A percentile compares a stretch with the other conserved stretches of the same genome.
These are phyloP conservation scores for Penicillium palitans DNA, from an alignment of 2,329 filamentous ascomycete species.

Conservation along the genomic window DNA sequence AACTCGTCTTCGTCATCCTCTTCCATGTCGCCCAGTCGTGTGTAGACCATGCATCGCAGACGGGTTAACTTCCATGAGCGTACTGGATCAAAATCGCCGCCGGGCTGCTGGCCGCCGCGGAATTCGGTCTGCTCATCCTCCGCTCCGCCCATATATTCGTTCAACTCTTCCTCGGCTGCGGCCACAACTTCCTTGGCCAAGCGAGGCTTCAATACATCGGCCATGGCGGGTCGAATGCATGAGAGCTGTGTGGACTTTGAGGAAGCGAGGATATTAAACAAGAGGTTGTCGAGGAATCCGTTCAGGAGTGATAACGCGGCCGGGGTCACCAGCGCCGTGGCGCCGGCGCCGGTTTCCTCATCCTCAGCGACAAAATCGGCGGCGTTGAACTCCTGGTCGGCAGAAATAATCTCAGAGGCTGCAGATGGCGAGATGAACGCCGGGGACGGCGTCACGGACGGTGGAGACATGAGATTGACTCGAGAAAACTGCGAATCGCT, in stretches of 20 bases:
- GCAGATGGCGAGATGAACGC: slow-evolving; percentile 86
- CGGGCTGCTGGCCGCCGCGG: slow-evolving; percentile 52
- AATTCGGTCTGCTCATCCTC: slow-evolving; percentile 71
- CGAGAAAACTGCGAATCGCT: slow-evolving; percentile 38
- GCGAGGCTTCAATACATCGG: slow-evolving; percentile 83
- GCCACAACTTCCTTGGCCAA: slow-evolving; percentile 81
- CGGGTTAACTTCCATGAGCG: slow-evolving; percentile 91
- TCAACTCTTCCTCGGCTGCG: slow-evolving; percentile 80
- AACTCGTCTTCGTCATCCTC: slow-evolving; percentile 94
- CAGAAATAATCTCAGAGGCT: slow-evolving; percentile 87
- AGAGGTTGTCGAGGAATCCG: slow-evolving; percentile 86
- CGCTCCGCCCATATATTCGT: slow-evolving; percentile 78
- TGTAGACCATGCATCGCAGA: slow-evolving; percentile 97
- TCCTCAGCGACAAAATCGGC: slow-evolving; percentile 69
- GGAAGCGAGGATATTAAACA: slow-evolving; percentile 83
- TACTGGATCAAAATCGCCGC: slow-evolving; percentile 80
- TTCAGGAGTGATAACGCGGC: slow-evolving; percentile 79
- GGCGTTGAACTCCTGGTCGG: slow-evolving; percentile 75
- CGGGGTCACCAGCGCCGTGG: slow-evolving; percentile 70
- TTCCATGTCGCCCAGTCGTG: slow-evolving; percentile 91
- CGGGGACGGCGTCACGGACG: slow-evolving; percentile 71
- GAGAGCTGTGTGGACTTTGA: slow-evolving; percentile 76
- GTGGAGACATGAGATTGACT: slow-evolving; percentile 60
- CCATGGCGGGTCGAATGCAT: slow-evolving; percentile 75
- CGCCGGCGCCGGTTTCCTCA: slow-evolving; percentile 63